Base-by-base conservation (phyloP, 2,329 filamentous ascomycete genomes). In the Colletotrichum sp. region DNA sequence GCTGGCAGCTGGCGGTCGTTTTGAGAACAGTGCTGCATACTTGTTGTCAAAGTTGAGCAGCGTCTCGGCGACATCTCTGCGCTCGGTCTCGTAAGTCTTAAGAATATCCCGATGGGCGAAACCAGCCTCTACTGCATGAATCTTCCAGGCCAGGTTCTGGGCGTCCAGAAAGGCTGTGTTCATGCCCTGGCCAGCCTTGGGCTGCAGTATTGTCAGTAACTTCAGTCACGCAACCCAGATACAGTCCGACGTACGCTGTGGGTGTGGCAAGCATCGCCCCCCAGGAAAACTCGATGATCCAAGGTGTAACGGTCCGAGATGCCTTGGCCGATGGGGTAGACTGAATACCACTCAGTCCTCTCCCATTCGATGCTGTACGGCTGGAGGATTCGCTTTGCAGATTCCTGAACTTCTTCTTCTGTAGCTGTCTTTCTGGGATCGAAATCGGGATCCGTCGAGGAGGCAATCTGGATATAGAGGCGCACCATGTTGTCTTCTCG, bases 131-230 rank as follows among this genome's bases (percentile, higher is more conserved):
- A 98, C 96, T 44, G 95, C 93, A 82, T 98, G 96, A 68, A 98
- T 95, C 87, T 99, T 99, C 96, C 96, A 99, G 9, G 96, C 96
- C 55, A 99, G 89, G 84, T 98, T 99, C 76, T 95, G 91, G 1
- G 95, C 95, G 79, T 96, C 94, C 68, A 94, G 87, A 85, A 95
- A 95, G 5, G 93, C 93, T 1, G 94, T 94, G 81, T 95, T 95
- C 94, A 95, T 95, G 34, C 94, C 94, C 83, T 95, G 94, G 2
- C 94, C 94, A 36, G 93, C 94, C 87, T 95, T 95, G 49, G 93
- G 93, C 90, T 92, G 80, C 89, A 32, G 12, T 16, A n/a, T 21
- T n/a, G 59, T 73, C 28, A 73, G 63, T 32, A 24, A 36, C 24
- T n/a, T 34, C n/a, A n/a, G 18, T 21, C 34, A n/a, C 21, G 57